Percentiles rank a stretch among this genome's conserved stretches.
These are phyloP conservation scores for Globisporangium cederbergense DNA, from an alignment of 352 stramenopile genomes.

Conservation along the genomic window DNA sequence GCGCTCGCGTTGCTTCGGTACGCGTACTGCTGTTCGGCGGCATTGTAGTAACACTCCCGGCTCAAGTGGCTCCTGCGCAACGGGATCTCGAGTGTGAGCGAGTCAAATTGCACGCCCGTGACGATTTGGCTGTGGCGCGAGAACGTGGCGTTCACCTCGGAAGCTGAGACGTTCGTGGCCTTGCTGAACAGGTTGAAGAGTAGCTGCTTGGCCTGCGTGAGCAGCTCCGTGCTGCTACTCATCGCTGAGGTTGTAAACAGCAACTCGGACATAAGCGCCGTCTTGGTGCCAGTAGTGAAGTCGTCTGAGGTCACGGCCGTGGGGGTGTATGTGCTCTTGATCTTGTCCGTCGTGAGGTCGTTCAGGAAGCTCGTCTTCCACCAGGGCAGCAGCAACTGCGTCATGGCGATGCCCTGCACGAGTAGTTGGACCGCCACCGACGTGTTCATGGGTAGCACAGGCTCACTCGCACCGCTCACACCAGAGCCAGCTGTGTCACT, in stretches of 20 bases:
- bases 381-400: slow-evolving; percentile 3
- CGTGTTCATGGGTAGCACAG: neutral
- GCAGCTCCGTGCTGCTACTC: neutral
- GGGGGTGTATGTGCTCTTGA: neutral
- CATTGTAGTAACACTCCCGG: neutral
- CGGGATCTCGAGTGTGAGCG: slow-evolving; percentile 11
- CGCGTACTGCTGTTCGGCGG: neutral
- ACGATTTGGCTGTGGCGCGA: neutral
- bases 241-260: neutral
- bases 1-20: neutral
- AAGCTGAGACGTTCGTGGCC: slow-evolving; percentile 5
- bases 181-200: neutral
- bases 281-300: neutral
- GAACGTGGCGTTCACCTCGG: slow-evolving; percentile 4
- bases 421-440: neutral
- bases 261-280: neutral
- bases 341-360: neutral
- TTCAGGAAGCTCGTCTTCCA: slow-evolving; percentile 4
- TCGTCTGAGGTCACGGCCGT: neutral
- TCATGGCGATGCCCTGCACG: slow-evolving; percentile 3
- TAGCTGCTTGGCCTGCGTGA: slow-evolving; percentile 4
- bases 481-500: neutral
- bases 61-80: slow-evolving; percentile 3
- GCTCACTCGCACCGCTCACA: neutral
- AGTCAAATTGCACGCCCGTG: slow-evolving; percentile 1